Conservation (phyloP, 352 stramenopile genomes). For the Globisporangium rhizosaccharum region DNA sequence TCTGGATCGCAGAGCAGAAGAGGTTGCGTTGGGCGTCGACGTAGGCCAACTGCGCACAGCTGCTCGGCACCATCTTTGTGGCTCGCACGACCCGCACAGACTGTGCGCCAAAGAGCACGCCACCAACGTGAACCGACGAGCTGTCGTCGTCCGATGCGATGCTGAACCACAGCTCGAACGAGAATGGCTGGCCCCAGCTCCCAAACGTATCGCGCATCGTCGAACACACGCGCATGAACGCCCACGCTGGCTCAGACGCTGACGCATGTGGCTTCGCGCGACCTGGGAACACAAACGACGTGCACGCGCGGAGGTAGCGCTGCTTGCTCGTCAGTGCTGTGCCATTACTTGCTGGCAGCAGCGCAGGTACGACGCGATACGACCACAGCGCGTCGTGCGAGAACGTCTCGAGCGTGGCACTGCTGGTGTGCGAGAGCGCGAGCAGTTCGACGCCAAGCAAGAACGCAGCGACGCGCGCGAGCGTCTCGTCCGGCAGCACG, state of each 20-base stretch:
- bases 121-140: slow-evolving; percentile 3
- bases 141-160: slow-evolving; percentile 4
- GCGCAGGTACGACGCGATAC: not conserved
- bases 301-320: slow-evolving; percentile 1
- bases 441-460: slow-evolving; percentile 12
- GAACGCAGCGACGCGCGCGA: slow-evolving; percentile 1
- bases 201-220: slow-evolving; percentile 14
- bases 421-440: slow-evolving; percentile 9
- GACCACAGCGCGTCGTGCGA: slow-evolving; percentile 4
- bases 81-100: not conserved
- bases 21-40: slow-evolving; percentile 15
- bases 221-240: slow-evolving; percentile 4
- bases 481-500: not conserved
- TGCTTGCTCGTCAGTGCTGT: not conserved
- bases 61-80: not conserved
- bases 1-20: slow-evolving; percentile 14
- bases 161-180: slow-evolving; percentile 21
- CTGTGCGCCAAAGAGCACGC: slow-evolving; percentile 5
- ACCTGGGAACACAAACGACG: slow-evolving; percentile 4
- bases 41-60: slow-evolving; percentile 15
- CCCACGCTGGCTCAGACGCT: too few species aligned
- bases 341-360: not conserved
- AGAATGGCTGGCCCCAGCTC: slow-evolving; percentile 9
- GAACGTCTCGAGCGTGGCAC: slow-evolving; percentile 3
- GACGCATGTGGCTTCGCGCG: not conserved